Evolutionary conservation across 805 yeast species (phyloP), one percentile per base, ranked within the genome.

Genomic region (Saccharomycopsis vini): DNA sequence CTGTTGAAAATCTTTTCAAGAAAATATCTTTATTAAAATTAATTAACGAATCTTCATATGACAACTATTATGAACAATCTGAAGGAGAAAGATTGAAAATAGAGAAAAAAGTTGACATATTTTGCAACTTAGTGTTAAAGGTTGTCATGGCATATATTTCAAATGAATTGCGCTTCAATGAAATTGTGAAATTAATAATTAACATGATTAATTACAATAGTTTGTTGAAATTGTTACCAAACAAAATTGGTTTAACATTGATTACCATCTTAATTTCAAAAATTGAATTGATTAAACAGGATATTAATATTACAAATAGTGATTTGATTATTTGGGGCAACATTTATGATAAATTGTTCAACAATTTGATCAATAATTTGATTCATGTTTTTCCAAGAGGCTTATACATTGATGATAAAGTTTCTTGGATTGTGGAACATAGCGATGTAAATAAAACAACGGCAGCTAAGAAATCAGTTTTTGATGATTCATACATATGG

Each of bases 191-290:
- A 16, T 67, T 87, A 50, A 67, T 89, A 51, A 78, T 81, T 41
- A 75, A 79, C 40, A 62, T 87, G 54, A 73, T 85, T 43, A 78
- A 76, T 46, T 80, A 77, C 56, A 81, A 83, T 58, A 44, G 45
- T n/a, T 49, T 59, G 66, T 36, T 62, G 72, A 13, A 65, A 69
- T 60, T 84, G 76, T 71, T 77, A n/a, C 73, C 81, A 3, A 73
- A 81, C 36, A 85, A 83, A 62, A 73, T 86, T 52, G 97, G 97
- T 18, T 73, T 88, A 54, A 81, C 95, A 10, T 68, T 90, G 45
- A 73, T 90, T 43, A 90, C 97, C 0, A 85, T 94, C n/a, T 68
- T 90, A 50, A 77, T 89, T 46, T 86, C 96, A 3, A 77, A 96
- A 56, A 90, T 95, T 28, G 97, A 90, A 61, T 74, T 89, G 55